Percentiles rank a stretch among this genome's conserved stretches.
Conservation (phyloP, 805 yeast genomes). For the Jamesozyma piceae region DNA sequence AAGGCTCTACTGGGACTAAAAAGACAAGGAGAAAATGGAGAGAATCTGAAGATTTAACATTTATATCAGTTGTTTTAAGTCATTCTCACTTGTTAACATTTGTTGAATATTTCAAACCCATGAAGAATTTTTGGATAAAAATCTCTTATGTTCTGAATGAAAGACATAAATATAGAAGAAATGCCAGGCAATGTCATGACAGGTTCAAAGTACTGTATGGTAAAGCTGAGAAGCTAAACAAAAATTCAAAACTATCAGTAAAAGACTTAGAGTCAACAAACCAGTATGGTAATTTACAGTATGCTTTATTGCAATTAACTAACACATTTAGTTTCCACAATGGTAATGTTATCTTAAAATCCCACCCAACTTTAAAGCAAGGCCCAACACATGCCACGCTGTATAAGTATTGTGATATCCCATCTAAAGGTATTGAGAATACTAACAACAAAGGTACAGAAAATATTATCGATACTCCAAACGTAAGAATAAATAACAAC, state of each 20-base stretch:
- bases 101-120: slow-evolving; percentile 24
- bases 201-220: slow-evolving; percentile 22
- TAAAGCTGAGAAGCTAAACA: slow-evolving; percentile 11
- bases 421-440: neutral
- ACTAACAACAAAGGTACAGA: neutral
- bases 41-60: slow-evolving; percentile 17
- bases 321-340: slow-evolving; percentile 14
- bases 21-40: slow-evolving; percentile 21
- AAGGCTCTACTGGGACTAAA: neutral
- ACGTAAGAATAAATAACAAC: too few relatives aligned
- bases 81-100: slow-evolving; percentile 16
- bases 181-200: slow-evolving; percentile 27
- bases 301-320: slow-evolving; percentile 9
- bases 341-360: slow-evolving; percentile 17
- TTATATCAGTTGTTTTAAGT: slow-evolving; percentile 12
- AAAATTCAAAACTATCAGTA: neutral
- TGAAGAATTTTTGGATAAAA: slow-evolving; percentile 24
- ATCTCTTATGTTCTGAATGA: slow-evolving; percentile 16
- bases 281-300: slow-evolving; percentile 2
- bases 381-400: neutral
- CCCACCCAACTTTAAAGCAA: slow-evolving; percentile 2
- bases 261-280: neutral
- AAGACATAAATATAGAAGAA: slow-evolving; percentile 15
- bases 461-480: neutral
- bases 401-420: too few relatives aligned